Conservation (phyloP, 164 flowering plant species). For the Akebia trifoliata region DNA sequence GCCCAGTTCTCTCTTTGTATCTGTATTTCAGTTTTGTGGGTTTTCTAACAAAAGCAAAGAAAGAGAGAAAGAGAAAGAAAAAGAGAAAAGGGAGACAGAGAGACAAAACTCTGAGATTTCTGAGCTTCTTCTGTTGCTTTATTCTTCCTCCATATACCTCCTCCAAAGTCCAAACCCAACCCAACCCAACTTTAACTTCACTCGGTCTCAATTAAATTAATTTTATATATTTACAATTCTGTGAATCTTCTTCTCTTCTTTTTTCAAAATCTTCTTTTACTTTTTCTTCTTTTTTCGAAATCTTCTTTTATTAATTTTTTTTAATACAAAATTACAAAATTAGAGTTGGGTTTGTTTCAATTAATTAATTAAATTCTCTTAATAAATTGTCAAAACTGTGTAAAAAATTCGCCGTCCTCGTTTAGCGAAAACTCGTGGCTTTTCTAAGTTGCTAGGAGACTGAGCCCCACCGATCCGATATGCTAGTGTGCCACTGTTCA, state of each 20-base stretch:
- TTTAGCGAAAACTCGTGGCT: too few species aligned
- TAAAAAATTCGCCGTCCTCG: too few species aligned
- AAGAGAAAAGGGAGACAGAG: slow-evolving; percentile 4
- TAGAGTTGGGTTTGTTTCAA: too few species aligned
- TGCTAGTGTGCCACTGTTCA: too few species aligned
- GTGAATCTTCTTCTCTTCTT: background rate
- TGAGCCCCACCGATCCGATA: too few species aligned
- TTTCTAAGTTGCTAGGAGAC: too few species aligned
- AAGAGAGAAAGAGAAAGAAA: background rate
- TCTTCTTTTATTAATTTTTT: too few species aligned
- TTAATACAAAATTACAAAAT: too few species aligned
- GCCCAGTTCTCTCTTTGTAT: background rate
- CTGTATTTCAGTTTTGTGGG: background rate
- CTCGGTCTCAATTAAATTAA: too few species aligned
- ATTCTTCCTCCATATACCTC: slow-evolving; percentile 7
- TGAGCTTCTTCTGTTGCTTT: slow-evolving; percentile 13
- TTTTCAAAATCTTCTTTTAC: background rate
- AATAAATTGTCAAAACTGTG: too few species aligned
- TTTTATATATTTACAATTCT: background rate
- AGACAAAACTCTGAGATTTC: slow-evolving; percentile 13
- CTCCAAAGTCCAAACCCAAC: background rate
- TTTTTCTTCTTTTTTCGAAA: too few species aligned
- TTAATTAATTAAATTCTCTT: too few species aligned
- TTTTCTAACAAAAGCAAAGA: background rate
- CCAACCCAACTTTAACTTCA: slow-evolving; percentile 1